Evolutionary conservation across 2,329 filamentous ascomycete genomes (phyloP).

Genomic region (Aspergillus ibericus): DNA sequence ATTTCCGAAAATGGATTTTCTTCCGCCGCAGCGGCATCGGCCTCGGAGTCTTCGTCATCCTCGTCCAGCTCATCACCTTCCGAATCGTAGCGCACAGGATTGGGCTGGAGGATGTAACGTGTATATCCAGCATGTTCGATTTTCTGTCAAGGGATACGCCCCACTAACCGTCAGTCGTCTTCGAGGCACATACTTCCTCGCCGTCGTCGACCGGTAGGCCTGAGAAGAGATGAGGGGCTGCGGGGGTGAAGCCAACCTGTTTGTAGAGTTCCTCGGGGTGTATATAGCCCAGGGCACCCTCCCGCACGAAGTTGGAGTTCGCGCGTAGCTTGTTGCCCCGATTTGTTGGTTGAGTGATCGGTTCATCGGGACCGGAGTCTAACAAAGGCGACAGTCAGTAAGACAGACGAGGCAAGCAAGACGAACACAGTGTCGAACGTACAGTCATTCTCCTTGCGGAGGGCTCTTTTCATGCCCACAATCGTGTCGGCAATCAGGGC

Average conservation of each 20-base stretch:
- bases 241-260: constrained; percentile 46
- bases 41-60: constrained; percentile 58
- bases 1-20: constrained; percentile 63
- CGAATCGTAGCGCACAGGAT: constrained; percentile 62
- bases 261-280: constrained; percentile 56
- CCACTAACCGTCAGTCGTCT: not conserved
- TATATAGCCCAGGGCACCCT: constrained; percentile 54
- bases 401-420: not conserved
- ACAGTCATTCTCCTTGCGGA: constrained; percentile 51
- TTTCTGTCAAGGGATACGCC: constrained; percentile 43
- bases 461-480: constrained; percentile 54
- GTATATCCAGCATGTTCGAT: constrained; percentile 64
- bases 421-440: constrained; percentile 13
- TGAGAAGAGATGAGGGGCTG: not conserved
- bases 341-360: constrained; percentile 56
- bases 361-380: constrained; percentile 51
- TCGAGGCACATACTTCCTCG: not conserved
- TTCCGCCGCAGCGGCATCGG: constrained; percentile 58
- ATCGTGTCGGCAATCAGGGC: constrained; percentile 55
- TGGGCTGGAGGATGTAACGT: constrained; percentile 59
- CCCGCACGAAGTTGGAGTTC: constrained; percentile 57
- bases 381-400: constrained; percentile 16
- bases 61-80: constrained; percentile 63
- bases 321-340: constrained; percentile 62
- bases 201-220: not conserved